A percentile compares a stretch with the other conserved stretches of the same genome.
These are phyloP conservation scores for Teunomyces gatunensis DNA, from an alignment of 805 yeast genomes.

Conservation along the genomic window DNA sequence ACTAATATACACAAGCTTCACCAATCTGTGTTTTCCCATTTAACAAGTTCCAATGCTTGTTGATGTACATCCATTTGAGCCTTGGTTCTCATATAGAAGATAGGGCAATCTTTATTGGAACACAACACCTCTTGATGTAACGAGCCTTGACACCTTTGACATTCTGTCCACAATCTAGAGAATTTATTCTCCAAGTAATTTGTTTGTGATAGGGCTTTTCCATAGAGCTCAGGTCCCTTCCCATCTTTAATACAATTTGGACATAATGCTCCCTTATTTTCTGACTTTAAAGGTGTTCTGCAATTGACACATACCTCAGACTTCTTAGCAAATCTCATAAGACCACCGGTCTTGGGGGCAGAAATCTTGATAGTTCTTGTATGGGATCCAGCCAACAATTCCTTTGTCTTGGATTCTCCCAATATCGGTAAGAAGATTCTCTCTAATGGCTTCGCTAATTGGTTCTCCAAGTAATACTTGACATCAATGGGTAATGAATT, in stretches of 20 bases:
- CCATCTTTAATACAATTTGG: constrained; percentile 70
- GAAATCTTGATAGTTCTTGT: constrained; percentile 73
- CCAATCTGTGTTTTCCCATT: constrained; percentile 66
- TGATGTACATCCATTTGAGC: constrained; percentile 69
- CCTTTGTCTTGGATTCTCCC: constrained; percentile 80
- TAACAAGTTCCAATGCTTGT: constrained; percentile 55
- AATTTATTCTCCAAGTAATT: constrained; percentile 79
- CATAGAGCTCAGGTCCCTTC: constrained; percentile 63
- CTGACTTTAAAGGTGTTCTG: constrained; percentile 66
- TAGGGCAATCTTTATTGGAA: constrained; percentile 94
- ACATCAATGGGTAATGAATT: constrained; percentile 93
- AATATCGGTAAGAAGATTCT: constrained; percentile 94
- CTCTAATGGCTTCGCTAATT: constrained; percentile 84
- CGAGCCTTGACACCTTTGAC: constrained; percentile 96
- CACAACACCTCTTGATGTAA: constrained; percentile 94
- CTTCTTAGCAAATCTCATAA: constrained; percentile 88
- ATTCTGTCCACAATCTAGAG: constrained; percentile 93
- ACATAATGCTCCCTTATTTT: constrained; percentile 73
- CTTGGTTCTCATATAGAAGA: constrained; percentile 92
- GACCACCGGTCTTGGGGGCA: constrained; percentile 79
- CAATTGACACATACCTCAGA: constrained; percentile 88
- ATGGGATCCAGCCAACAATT: constrained; percentile 78
- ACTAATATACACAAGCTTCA: constrained; percentile 14
- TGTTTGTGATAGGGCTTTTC: constrained; percentile 76
- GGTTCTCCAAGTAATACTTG: constrained; percentile 89